A percentile compares a stretch with the other conserved stretches of the same genome.
phyloP scores from a whole-genome alignment of 495 filamentous ascomycete species.

The Lineolata rhizophorae region DNA sequence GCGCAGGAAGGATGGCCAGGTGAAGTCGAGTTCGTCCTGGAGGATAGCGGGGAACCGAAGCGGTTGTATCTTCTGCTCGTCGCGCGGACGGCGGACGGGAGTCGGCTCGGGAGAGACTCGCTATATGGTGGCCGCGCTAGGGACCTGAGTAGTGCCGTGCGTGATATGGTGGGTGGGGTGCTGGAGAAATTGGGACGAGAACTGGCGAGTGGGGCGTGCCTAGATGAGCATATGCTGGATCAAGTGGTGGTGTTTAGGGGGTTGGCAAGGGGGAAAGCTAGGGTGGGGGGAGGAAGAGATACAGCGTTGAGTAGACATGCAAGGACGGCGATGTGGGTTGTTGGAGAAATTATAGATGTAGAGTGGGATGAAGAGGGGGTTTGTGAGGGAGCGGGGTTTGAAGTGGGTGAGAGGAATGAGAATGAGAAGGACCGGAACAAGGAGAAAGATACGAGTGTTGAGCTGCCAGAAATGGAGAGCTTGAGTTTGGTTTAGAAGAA shows the following conservation, averaged over 20 bases:
- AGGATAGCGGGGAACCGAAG: slow-evolving; percentile 36
- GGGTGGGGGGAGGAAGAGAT: slow-evolving; percentile 4
- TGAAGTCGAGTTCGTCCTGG: slow-evolving; percentile 28
- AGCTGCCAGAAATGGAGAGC: too few relatives aligned
- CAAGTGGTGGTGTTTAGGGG: slow-evolving; percentile 69
- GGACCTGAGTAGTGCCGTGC: slow-evolving; percentile 5
- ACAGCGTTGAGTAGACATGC: slow-evolving; percentile 29
- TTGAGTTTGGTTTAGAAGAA: too few relatives aligned
- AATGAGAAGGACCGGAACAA: too few relatives aligned
- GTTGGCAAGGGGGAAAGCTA: slow-evolving; percentile 30
- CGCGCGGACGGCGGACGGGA: slow-evolving; percentile 36
- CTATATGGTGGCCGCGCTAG: slow-evolving; percentile 27
- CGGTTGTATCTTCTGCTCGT: slow-evolving; percentile 54
- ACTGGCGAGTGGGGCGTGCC: slow-evolving; percentile 27
- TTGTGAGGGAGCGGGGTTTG: too few relatives aligned
- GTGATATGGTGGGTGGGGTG: slow-evolving; percentile 23
- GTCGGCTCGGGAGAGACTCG: slow-evolving; percentile 45
- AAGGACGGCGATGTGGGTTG: slow-evolving; percentile 57
- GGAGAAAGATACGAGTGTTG: too few relatives aligned
- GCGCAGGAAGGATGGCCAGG: slow-evolving; percentile 5
- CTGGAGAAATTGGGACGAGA: slow-evolving; percentile 36
- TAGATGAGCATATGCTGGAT: slow-evolving; percentile 57
- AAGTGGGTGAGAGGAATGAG: too few relatives aligned
- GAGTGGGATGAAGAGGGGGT: slow-evolving; percentile 33
- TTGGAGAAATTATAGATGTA: slow-evolving; percentile 27